phyloP scores from a whole-genome alignment of 1,284 basidiomycete genomes.

The Tilletia indica region DNA sequence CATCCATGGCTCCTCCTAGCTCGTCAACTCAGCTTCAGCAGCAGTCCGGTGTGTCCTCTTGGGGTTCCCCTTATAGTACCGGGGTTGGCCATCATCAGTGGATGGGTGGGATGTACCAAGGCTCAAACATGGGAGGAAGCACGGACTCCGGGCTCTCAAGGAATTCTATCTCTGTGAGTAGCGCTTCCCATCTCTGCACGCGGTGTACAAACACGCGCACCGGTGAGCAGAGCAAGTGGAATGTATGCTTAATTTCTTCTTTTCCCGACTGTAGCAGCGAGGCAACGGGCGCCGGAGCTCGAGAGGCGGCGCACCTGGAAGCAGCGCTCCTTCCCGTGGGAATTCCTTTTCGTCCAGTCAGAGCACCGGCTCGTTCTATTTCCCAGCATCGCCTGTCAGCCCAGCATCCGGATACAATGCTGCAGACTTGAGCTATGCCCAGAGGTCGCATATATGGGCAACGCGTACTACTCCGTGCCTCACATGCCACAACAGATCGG shows the following conservation, averaged over 20 bases:
- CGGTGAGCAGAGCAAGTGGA: neutral
- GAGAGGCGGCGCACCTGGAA: neutral
- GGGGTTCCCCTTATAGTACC: neutral
- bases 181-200: no score
- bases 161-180: no score
- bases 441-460: slow-evolving; percentile 1
- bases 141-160: no score
- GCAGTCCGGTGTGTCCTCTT: neutral
- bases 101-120: neutral
- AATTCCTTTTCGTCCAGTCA: slow-evolving; percentile 10
- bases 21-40: neutral
- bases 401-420: neutral
- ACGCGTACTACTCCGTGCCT: neutral
- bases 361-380: slow-evolving; percentile 11
- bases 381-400: slow-evolving; percentile 4
- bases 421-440: slow-evolving; percentile 5
- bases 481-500: neutral
- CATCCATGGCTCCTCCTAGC: neutral
- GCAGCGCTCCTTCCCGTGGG: neutral
- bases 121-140: no score
- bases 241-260: neutral
- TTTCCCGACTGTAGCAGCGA: neutral
- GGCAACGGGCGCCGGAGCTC: slow-evolving; percentile 11
- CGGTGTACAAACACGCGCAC: no score
- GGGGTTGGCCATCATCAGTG: neutral